Conservation (phyloP, 345 rosid species). For the Boechera stricta region DNA sequence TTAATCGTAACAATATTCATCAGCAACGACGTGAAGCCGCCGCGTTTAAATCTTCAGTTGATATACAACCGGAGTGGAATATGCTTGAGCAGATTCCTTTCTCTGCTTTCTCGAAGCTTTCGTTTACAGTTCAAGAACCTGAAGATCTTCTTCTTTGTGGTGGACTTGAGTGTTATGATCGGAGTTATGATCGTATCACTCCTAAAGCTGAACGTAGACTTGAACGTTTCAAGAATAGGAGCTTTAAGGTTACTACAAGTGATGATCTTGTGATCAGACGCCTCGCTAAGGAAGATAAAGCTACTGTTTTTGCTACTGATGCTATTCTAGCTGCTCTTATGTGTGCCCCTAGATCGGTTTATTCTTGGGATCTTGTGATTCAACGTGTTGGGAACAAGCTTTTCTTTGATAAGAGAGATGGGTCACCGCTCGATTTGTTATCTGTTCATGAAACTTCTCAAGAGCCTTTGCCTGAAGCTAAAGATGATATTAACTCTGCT, state of each 20-base stretch:
- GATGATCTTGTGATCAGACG: conserved; percentile 93
- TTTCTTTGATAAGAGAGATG: conserved; percentile 93
- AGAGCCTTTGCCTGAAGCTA: conserved; percentile 61
- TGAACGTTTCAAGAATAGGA: conserved; percentile 90
- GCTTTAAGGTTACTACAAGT: conserved; percentile 93
- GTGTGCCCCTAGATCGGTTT: conserved; percentile 96
- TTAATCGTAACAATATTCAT: conserved; percentile 67
- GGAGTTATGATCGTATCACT: conserved; percentile 75
- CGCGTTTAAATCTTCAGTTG: conserved; percentile 81
- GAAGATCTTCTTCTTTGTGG: conserved; percentile 87
- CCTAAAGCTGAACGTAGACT: conserved; percentile 83
- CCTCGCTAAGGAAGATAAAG: conserved; percentile 91
- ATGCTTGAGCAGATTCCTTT: conserved; percentile 99
- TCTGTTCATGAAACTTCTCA: conserved; percentile 93
- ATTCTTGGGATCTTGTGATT: conserved; percentile 96
- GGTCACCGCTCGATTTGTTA: conserved; percentile 83
- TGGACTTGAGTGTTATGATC: conserved; percentile 72
- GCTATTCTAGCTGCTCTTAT: conserved; percentile 77
- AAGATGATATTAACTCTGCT: conserved; percentile 44
- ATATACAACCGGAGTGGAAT: conserved; percentile 97
- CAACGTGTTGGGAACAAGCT: conserved; percentile 95
- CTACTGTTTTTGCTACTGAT: conserved; percentile 91
- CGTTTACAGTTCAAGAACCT: conserved; percentile 76
- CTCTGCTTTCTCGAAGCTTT: conserved; percentile 80
- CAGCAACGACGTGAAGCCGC: conserved; percentile 90